These are phyloP conservation scores for Solanum clarkiae DNA, from an alignment of 257 asterid genomes.

Conservation along the genomic window DNA sequence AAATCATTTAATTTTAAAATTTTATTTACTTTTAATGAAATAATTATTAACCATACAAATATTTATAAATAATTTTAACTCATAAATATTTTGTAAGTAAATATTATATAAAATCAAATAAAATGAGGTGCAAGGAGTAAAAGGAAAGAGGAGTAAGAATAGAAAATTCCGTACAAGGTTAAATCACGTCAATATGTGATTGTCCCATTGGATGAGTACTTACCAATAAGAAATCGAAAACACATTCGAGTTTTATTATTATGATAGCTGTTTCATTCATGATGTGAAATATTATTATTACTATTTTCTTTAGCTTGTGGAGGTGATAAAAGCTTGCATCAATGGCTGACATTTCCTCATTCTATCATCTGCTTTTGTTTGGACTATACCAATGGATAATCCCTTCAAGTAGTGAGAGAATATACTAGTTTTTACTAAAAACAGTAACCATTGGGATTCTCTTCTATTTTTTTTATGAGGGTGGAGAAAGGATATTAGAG, in stretches of 20 bases:
- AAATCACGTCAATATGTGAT: conserved; percentile 9
- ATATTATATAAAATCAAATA: too few species aligned
- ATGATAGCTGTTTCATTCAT: background rate
- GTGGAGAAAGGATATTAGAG: background rate
- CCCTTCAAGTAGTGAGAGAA: background rate
- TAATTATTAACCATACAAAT: too few species aligned
- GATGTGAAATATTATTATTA: background rate
- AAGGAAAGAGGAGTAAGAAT: background rate
- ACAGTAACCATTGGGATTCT: too few species aligned
- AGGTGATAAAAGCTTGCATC: background rate
- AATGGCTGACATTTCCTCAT: background rate
- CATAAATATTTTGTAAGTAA: too few species aligned
- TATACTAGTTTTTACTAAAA: background rate
- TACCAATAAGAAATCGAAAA: conserved; percentile 41
- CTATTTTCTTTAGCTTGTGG: background rate
- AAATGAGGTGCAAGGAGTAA: too few species aligned
- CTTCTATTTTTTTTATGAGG: background rate
- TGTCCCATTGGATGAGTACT: background rate
- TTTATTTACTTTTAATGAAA: too few species aligned
- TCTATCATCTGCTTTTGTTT: background rate
- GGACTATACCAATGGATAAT: too few species aligned
- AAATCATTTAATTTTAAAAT: too few species aligned
- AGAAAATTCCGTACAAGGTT: conserved; percentile 23
- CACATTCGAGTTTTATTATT: conserved; percentile 5
- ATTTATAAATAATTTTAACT: too few species aligned